A percentile compares a stretch with the other conserved stretches of the same genome.
These are phyloP conservation scores for Pulveroboletus sp. DNA, from an alignment of 768 basidiomycete species.

Conservation along the genomic window DNA sequence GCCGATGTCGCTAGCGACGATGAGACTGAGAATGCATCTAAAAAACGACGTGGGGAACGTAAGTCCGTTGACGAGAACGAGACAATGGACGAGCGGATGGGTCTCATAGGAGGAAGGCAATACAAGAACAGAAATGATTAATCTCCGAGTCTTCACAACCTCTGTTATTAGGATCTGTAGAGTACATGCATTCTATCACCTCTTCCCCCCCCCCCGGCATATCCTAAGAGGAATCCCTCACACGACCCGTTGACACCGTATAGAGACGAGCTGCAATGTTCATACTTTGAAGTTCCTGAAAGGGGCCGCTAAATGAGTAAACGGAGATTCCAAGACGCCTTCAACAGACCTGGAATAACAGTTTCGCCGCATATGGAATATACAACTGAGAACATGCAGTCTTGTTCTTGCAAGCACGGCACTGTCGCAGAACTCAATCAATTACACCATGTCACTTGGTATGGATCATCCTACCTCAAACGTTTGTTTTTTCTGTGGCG, in stretches of 20 bases:
- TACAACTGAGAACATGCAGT: conserved; percentile 88
- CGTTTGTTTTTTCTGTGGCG: conserved; percentile 84
- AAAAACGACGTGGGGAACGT: conserved; percentile 43
- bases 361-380: conserved; percentile 95
- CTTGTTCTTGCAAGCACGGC: conserved; percentile 96
- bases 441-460: not conserved
- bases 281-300: conserved; percentile 90
- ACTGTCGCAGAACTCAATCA: conserved; percentile 36
- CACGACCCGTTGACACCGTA: conserved; percentile 82
- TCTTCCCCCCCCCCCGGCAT: not conserved
- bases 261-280: conserved; percentile 87
- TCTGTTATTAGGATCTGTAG: conserved; percentile 28
- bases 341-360: conserved; percentile 80
- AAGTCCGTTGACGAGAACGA: conserved; percentile 47
- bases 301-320: not conserved
- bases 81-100: conserved; percentile 54
- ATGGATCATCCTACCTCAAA: conserved; percentile 59
- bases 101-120: conserved; percentile 49
- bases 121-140: conserved; percentile 35
- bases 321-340: not conserved
- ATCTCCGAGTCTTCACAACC: conserved; percentile 2
- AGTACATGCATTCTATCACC: conserved; percentile 30
- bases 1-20: conserved; percentile 66
- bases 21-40: conserved; percentile 47
- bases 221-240: conserved; percentile 48